Evolutionary conservation across 2,329 filamentous ascomycete genomes (phyloP).

Genomic region (Aspergillus clavatus): DNA sequence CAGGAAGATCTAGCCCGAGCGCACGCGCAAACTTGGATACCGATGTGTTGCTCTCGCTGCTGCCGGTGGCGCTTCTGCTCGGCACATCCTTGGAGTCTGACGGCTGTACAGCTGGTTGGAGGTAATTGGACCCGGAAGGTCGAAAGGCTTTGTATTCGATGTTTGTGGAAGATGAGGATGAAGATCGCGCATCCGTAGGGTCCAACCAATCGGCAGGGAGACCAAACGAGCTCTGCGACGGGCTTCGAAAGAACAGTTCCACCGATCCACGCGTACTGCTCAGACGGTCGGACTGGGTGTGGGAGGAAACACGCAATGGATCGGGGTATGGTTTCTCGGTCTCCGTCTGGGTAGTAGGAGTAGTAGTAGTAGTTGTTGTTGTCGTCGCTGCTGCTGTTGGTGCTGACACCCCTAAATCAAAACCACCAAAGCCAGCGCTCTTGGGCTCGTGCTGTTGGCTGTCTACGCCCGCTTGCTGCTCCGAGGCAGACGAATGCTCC

Average conservation of each 20-base stretch:
- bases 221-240: slow-evolving; percentile 13
- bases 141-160: slow-evolving; percentile 19
- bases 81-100: slow-evolving; percentile 3
- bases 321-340: slow-evolving; percentile 6
- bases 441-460: slow-evolving; percentile 13
- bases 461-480: slow-evolving; percentile 4
- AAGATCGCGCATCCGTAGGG: slow-evolving; percentile 14
- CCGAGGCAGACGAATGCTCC: slow-evolving; percentile 18
- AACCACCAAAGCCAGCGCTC: slow-evolving; percentile 24
- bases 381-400: too few relatives aligned
- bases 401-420: slow-evolving; percentile 26
- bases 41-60: slow-evolving; percentile 29
- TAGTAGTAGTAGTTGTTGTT: too few relatives aligned
- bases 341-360: neutral
- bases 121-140: slow-evolving; percentile 11
- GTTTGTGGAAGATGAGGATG: slow-evolving; percentile 10
- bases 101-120: slow-evolving; percentile 20
- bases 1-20: slow-evolving; percentile 52
- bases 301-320: slow-evolving; percentile 15
- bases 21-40: slow-evolving; percentile 38
- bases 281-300: slow-evolving; percentile 16
- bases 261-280: slow-evolving; percentile 19
- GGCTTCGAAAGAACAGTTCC: slow-evolving; percentile 19
- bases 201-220: slow-evolving; percentile 18
- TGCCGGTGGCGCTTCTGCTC: too few relatives aligned